A percentile compares a stretch with the other conserved stretches of the same genome.
Evolutionary conservation across 2,329 filamentous ascomycete species (phyloP).

Genomic region (Pseudogymnoascus sp.): DNA sequence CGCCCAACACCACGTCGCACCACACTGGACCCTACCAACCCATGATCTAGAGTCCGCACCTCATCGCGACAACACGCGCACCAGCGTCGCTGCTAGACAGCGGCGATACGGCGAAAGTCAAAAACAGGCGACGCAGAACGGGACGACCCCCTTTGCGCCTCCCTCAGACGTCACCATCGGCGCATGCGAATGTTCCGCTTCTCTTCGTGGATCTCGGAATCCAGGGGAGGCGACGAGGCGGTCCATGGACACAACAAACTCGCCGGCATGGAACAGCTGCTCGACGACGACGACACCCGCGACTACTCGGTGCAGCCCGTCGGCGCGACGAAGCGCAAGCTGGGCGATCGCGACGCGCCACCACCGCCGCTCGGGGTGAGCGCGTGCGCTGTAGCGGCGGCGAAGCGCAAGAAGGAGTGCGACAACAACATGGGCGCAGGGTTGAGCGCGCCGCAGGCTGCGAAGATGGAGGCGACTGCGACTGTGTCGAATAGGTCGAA

Average conservation of each 20-base stretch:
- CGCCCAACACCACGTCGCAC: not conserved
- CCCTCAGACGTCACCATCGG: not conserved
- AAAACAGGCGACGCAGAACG: not conserved
- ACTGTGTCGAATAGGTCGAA: slow-evolving; percentile 27
- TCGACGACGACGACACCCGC: slow-evolving; percentile 9
- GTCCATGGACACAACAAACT: slow-evolving; percentile 34
- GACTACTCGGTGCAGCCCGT: slow-evolving; percentile 15
- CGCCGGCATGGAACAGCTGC: slow-evolving; percentile 30
- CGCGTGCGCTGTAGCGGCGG: not conserved
- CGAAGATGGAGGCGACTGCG: slow-evolving; percentile 19
- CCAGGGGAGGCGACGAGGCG: slow-evolving; percentile 47
- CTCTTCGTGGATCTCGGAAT: slow-evolving; percentile 44
- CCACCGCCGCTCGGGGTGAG: not conserved
- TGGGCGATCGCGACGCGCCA: not conserved
- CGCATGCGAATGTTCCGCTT: slow-evolving; percentile 53
- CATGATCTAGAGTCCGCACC: not conserved
- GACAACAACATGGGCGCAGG: slow-evolving; percentile 15
- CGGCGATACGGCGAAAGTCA: not conserved
- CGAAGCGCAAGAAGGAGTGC: slow-evolving; percentile 24
- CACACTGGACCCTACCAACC: slow-evolving; percentile 4
- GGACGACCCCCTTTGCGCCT: not conserved
- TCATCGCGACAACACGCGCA: not conserved
- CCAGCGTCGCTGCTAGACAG: not conserved
- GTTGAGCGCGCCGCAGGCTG: not conserved
- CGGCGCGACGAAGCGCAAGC: slow-evolving; percentile 12